These are phyloP conservation scores for Pleurotus platypus DNA, from an alignment of 768 basidiomycete genomes.

Conservation along the genomic window DNA sequence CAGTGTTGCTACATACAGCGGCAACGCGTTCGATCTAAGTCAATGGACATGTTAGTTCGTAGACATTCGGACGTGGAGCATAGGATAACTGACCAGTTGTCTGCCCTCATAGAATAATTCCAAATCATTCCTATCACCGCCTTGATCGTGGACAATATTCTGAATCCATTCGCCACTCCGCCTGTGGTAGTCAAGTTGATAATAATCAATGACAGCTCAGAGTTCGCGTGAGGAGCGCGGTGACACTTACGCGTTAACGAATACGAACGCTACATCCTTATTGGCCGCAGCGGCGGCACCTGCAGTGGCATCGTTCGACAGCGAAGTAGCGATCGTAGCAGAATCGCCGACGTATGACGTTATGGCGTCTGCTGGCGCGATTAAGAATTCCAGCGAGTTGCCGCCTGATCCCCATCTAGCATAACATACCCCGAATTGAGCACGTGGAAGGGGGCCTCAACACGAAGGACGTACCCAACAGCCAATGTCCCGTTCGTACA, in stretches of 20 bases:
- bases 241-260: slow-evolving; percentile 52
- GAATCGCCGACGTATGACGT: slow-evolving; percentile 67
- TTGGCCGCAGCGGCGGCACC: slow-evolving; percentile 37
- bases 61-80: no score
- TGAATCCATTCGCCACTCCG: neutral
- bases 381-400: neutral
- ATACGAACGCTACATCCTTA: slow-evolving; percentile 71
- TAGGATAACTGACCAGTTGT: slow-evolving; percentile 50
- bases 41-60: slow-evolving; percentile 26
- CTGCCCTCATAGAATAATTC: slow-evolving; percentile 76
- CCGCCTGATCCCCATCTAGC: neutral
- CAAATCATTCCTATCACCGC: slow-evolving; percentile 48
- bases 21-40: neutral
- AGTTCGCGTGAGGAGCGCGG: neutral
- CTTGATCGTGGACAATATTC: neutral
- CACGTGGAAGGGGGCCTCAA: neutral
- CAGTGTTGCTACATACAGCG: slow-evolving; percentile 49
- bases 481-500: neutral
- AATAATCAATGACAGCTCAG: neutral
- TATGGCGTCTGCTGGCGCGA: slow-evolving; percentile 76
- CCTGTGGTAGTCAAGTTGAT: neutral
- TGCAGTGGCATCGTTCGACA: slow-evolving; percentile 54
- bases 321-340: slow-evolving; percentile 65
- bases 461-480: neutral
- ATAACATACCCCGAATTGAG: neutral